Percentiles rank a stretch among this genome's conserved stretches.
Conservation (phyloP, 306 rosid species). For the Vicia faba region DNA sequence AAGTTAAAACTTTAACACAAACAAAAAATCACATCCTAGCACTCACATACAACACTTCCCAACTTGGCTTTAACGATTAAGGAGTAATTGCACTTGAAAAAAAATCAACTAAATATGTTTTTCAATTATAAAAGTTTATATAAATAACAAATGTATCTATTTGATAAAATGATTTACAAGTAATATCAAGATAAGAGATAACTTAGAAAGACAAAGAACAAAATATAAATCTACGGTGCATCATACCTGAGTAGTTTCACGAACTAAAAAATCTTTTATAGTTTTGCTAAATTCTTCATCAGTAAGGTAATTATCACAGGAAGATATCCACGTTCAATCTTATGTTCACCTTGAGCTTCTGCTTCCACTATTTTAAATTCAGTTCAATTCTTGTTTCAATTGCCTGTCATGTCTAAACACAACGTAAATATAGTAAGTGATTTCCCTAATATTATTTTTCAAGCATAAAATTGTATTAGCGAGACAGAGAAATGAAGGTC, state of each 20-base stretch:
- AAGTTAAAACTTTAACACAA: conserved; percentile 15
- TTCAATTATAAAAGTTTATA: conserved; percentile 11
- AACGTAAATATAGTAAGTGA: neutral
- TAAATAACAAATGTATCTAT: neutral
- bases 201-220: conserved; percentile 1
- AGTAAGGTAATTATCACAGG: conserved; percentile 77
- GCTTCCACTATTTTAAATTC: conserved; percentile 81
- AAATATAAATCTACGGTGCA: conserved; percentile 3
- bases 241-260: conserved; percentile 86
- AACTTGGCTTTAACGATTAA: conserved; percentile 6
- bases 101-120: neutral
- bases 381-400: conserved; percentile 97
- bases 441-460: neutral
- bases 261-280: conserved; percentile 67
- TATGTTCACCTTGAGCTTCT: conserved; percentile 99
- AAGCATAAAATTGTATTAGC: too few species aligned
- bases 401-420: conserved; percentile 58
- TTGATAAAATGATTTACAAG: too few species aligned
- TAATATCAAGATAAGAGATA: neutral
- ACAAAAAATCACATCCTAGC: too few species aligned
- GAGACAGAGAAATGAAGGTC: too few species aligned
- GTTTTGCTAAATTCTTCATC: conserved; percentile 66
- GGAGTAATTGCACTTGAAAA: neutral
- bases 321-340: conserved; percentile 92
- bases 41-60: neutral